Percentiles rank a stretch among this genome's conserved stretches.
phyloP scores from a whole-genome alignment of 345 rosid genomes.

The Brassica incana region DNA sequence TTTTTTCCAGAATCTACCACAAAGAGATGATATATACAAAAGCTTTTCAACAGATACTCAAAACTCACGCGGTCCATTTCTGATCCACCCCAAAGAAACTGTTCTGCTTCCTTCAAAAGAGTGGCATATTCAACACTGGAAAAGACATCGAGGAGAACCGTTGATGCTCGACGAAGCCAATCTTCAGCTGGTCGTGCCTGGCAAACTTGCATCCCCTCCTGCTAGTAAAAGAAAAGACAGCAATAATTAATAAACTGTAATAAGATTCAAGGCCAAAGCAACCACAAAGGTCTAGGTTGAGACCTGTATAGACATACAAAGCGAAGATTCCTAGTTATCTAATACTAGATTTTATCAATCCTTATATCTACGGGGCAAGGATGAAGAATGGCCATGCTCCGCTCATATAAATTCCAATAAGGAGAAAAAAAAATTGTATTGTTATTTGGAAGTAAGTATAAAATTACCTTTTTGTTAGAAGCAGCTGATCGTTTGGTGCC shows the following conservation, averaged over 20 bases:
- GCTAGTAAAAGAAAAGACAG: conserved; percentile 11
- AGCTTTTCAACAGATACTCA: conserved; percentile 20
- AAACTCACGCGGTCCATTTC: conserved; percentile 84
- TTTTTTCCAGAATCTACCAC: conserved; percentile 14
- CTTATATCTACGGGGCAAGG: no score
- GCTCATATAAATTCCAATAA: neutral
- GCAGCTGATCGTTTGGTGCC: conserved; percentile 44
- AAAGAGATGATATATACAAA: conserved; percentile 15
- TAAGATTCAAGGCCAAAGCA: conserved; percentile 1
- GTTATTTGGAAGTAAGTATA: conserved; percentile 2
- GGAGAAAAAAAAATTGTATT: neutral
- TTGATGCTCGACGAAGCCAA: conserved; percentile 61
- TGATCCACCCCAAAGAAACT: conserved; percentile 96
- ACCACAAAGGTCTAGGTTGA: neutral
- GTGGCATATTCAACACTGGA: conserved; percentile 50
- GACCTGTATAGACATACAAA: neutral
- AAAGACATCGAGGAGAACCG: conserved; percentile 51
- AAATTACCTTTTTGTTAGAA: conserved; percentile 64
- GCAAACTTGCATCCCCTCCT: conserved; percentile 40
- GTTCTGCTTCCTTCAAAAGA: conserved; percentile 80
- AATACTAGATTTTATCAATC: neutral
- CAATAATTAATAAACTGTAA: conserved; percentile 1
- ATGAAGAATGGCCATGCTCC: conserved; percentile 4
- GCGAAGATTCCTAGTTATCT: neutral
- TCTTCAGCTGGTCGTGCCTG: conserved; percentile 66